Evolutionary conservation across 1,139 yeast species (phyloP), one percentile per base, ranked within the genome.

Genomic region (Petasospora fabianii): DNA sequence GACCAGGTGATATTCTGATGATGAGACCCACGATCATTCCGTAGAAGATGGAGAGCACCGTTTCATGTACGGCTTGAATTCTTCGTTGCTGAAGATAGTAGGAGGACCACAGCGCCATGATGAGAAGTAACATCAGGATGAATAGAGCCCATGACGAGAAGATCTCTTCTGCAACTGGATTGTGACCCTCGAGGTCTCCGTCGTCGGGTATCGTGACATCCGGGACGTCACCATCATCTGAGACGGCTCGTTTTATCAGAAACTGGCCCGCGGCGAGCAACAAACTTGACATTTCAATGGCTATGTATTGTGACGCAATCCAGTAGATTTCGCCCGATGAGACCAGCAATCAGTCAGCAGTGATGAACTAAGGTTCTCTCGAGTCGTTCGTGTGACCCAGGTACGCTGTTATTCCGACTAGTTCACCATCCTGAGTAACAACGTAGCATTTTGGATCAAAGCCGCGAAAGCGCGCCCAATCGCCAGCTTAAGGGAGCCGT

Each of bases 61-160:
- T 92, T 65, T 94, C 99, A 62, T 94, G 99, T 14, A 94, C 79
- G 2, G 96, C 96, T 59, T 87, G 90, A 51, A 94, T 90, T 50
- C 94, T 74, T 52, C 90, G 76, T 56, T 87, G 96, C 57, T 92
- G 96, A 39, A 94, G 68, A 60, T 85, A 92, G 64, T 92, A 94
- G 24, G 95, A 84, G 3, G 96, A 85, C 97, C 97, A 92, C 38
- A 94, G 66, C 0, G 98, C 96, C 9, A 88, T 75, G 48, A 94
- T 84, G 38, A 94, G 68, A 36, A 94, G 70, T 43, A 85, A 75
- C 38, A 94, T 65, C 48, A 92, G 71, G 44, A 94, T 94, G 62
- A 88, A 90, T 29, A 94, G 66, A 0, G 98, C 97, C 99, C 98
- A 94, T 0, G 96, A 86, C 9, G 95, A 84, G 60, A 88, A 92